Conservation (phyloP, 176 grass and related monocot species). For the Guadua angustifolia region DNA sequence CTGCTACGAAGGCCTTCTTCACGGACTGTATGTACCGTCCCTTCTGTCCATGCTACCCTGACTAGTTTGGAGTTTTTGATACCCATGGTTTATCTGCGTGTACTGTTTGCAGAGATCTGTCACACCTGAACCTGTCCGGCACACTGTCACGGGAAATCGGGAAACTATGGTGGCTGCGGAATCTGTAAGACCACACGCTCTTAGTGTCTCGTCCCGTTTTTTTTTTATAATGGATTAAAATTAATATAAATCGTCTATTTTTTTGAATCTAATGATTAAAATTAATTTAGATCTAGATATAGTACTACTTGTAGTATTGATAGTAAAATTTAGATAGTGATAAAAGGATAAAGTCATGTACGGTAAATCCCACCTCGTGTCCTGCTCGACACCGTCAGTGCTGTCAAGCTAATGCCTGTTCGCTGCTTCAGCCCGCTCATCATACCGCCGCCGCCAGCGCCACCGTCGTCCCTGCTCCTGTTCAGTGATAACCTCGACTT, state of each 20-base stretch:
- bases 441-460: constrained; percentile 26
- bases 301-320: too few species aligned
- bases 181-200: constrained; percentile 54
- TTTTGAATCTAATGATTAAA: too few species aligned
- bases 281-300: too few species aligned
- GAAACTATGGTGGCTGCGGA: constrained; percentile 53
- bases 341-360: too few species aligned
- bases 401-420: constrained; percentile 50
- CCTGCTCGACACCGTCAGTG: constrained; percentile 58
- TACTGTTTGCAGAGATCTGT: constrained; percentile 52
- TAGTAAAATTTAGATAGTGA: too few species aligned
- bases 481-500: constrained; percentile 62
- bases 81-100: constrained; percentile 26
- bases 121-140: constrained; percentile 61
- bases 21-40: constrained; percentile 46
- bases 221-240: neutral
- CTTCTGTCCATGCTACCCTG: neutral
- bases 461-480: constrained; percentile 46
- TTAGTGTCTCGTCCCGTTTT: neutral
- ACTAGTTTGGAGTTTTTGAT: neutral
- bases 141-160: constrained; percentile 65
- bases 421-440: constrained; percentile 78
- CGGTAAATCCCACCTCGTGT: too few species aligned
- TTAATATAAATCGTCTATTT: too few species aligned
- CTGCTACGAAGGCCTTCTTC: constrained; percentile 59